These are phyloP conservation scores for Trypanosoma lewisi DNA, from an alignment of 208 protist genomes.

Conservation along the genomic window DNA sequence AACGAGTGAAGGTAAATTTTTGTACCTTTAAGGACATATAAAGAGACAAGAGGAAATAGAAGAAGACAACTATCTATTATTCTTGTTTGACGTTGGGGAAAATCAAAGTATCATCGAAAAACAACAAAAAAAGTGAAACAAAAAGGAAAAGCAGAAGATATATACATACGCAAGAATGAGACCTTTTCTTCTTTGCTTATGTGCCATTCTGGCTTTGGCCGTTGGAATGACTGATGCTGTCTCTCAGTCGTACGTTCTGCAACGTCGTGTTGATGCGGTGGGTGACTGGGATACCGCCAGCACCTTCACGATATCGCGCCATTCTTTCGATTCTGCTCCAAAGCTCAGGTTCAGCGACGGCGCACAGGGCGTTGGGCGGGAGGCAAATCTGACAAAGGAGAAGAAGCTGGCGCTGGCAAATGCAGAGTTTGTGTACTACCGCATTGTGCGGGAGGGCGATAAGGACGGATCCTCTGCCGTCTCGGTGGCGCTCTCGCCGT, in stretches of 20 bases:
- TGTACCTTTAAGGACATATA: neutral
- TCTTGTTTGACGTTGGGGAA: no score
- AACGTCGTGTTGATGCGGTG: constrained; percentile 53
- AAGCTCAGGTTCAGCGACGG: constrained; percentile 36
- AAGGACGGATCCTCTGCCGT: constrained; percentile 21
- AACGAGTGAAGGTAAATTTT: no score
- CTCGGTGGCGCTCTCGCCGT: constrained; percentile 64
- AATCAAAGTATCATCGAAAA: constrained; percentile 22
- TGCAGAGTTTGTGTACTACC: constrained; percentile 75
- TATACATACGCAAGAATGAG: constrained; percentile 2
- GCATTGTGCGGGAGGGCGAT: constrained; percentile 29
- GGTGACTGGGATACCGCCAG: constrained; percentile 49
- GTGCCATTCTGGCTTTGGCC: constrained; percentile 23
- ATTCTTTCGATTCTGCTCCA: constrained; percentile 37
- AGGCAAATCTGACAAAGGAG: constrained; percentile 39
- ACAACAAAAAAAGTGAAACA: constrained; percentile 4
- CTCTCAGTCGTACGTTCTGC: constrained; percentile 60
- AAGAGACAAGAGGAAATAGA: neutral
- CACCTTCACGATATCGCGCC: constrained; percentile 56
- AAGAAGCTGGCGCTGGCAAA: constrained; percentile 39
- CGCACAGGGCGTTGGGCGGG: constrained; percentile 8
- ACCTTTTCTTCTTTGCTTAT: constrained; percentile 19
- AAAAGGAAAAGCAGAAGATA: neutral
- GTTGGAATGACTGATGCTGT: constrained; percentile 23
- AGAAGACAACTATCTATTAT: neutral